These are phyloP conservation scores for Xerocomus brunneocitrinus DNA, from an alignment of 768 basidiomycete species.

Conservation along the genomic window DNA sequence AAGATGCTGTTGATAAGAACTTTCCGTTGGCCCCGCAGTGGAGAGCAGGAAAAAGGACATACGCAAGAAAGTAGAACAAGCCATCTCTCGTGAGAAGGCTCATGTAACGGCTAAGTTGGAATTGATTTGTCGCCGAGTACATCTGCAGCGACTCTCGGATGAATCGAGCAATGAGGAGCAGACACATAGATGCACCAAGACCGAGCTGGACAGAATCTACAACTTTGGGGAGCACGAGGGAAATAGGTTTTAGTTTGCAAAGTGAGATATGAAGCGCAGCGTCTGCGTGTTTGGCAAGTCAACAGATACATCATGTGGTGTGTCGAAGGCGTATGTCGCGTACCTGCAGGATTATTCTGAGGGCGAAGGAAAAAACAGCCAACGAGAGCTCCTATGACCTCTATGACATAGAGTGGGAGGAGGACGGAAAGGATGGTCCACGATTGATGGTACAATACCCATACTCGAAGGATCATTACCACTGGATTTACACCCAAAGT, in stretches of 20 bases:
- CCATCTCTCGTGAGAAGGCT: background rate
- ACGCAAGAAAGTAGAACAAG: background rate
- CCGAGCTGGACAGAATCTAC: background rate
- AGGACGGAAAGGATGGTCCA: background rate
- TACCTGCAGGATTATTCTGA: background rate
- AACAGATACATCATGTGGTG: background rate
- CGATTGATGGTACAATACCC: background rate
- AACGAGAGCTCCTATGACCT: background rate
- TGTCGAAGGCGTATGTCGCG: background rate
- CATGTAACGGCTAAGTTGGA: background rate
- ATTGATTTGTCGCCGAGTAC: background rate
- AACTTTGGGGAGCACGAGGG: background rate
- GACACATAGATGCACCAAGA: background rate
- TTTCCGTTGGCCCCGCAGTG: background rate
- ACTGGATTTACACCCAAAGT: background rate
- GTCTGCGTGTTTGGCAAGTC: background rate
- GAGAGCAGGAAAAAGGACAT: background rate
- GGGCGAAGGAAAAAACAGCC: background rate
- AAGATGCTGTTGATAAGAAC: background rate
- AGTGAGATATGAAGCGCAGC: no score
- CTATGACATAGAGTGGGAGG: background rate
- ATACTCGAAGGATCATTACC: constrained; percentile 1
- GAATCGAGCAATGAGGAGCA: background rate
- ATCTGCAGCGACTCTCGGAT: background rate
- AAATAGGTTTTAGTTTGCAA: background rate